These are phyloP conservation scores for Pulveroboletus ravenelii DNA, from an alignment of 768 basidiomycete species.

Conservation along the genomic window DNA sequence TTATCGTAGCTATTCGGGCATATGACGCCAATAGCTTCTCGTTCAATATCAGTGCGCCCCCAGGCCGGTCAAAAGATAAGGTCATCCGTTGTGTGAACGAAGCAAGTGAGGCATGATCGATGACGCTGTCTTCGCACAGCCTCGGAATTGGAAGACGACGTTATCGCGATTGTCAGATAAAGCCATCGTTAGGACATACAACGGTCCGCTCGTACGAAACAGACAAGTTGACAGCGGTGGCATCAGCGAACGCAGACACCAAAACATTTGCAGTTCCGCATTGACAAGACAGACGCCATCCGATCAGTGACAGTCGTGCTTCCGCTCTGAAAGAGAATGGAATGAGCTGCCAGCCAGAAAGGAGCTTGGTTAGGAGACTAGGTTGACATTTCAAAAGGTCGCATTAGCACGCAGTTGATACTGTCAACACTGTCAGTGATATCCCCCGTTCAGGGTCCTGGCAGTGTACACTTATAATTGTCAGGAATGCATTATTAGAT, in stretches of 20 bases:
- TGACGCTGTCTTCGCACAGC: conserved; percentile 9
- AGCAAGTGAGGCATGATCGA: neutral
- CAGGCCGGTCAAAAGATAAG: conserved; percentile 11
- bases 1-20: conserved; percentile 3
- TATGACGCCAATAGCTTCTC: conserved; percentile 14
- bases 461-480: neutral
- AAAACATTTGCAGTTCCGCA: neutral
- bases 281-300: conserved; percentile 8
- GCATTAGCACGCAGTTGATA: neutral
- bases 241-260: neutral
- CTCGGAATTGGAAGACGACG: conserved; percentile 15
- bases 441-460: too few species aligned
- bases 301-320: conserved; percentile 2
- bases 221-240: neutral
- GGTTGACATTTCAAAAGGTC: neutral
- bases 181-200: neutral
- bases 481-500: neutral
- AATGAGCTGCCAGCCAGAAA: conserved; percentile 2
- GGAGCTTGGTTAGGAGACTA: neutral
- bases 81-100: neutral
- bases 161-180: conserved; percentile 14
- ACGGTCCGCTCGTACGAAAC: too few species aligned
- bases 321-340: neutral
- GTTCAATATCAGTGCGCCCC: conserved; percentile 5
- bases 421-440: neutral